A percentile compares a stretch with the other conserved stretches of the same genome.
These are phyloP conservation scores for Ophiostoma piceae DNA, from an alignment of 2,329 filamentous ascomycete species.

Conservation along the genomic window DNA sequence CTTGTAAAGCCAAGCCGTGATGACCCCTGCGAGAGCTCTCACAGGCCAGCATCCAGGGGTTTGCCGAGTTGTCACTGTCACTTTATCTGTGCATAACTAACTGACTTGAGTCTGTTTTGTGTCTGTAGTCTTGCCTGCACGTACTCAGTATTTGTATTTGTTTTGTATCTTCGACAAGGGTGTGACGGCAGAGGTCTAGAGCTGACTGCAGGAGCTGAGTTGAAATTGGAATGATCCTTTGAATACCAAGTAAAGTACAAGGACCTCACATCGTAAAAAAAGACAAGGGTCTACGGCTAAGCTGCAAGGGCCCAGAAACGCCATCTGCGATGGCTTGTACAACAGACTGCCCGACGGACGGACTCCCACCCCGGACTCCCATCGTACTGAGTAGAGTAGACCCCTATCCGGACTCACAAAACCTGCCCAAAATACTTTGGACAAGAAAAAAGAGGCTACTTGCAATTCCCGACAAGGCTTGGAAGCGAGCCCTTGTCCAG, in stretches of 20 bases:
- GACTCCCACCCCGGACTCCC: background rate
- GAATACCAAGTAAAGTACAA: background rate
- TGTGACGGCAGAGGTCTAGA: background rate
- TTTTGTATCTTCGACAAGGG: background rate
- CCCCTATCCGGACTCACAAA: background rate
- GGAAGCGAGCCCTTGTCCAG: background rate
- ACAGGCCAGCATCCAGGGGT: background rate
- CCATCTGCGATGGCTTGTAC: background rate
- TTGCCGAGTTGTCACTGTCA: background rate
- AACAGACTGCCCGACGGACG: background rate
- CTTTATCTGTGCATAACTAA: background rate
- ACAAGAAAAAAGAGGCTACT: background rate
- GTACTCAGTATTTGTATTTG: background rate
- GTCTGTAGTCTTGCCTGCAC: background rate
- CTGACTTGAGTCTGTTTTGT: background rate
- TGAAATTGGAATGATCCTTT: background rate
- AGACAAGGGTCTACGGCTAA: background rate
- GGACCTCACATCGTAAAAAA: background rate
- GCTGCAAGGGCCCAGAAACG: background rate
- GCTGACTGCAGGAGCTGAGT: background rate
- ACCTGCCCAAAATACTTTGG: too few species aligned
- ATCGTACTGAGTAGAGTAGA: background rate
- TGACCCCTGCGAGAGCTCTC: background rate
- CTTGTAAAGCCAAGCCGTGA: background rate
- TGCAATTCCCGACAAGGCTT: background rate